Base-by-base conservation (phyloP, 768 basidiomycete genomes). In the Lentinula boryana region DNA sequence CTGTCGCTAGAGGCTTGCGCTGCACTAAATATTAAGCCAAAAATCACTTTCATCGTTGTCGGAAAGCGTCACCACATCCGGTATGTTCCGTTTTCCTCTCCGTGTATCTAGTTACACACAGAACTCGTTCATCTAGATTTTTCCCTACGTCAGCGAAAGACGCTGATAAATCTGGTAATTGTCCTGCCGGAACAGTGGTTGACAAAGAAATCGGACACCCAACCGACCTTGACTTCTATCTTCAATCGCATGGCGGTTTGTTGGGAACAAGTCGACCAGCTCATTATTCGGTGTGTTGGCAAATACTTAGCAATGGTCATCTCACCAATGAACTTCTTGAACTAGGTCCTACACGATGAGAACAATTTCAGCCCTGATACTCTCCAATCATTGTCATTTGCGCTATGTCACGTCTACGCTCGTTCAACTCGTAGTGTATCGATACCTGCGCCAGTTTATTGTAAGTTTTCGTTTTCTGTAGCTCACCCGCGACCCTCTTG, bases 371-470 rank as follows among this genome's bases (percentile, higher is more conserved):
- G 8, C 12, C 55, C 84, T 23, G 86, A 88, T 65, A 78, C 79
- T 31, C 67, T 90, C 7, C 88, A 90, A 58, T 80, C 81, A 0
- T 67, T 86, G 3, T 85, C 90, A 0, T 93, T 88, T 56, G 86
- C 89, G 0, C 71, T 87, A 0, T 86, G 84, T 64, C 85, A 87
- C 55, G 82, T 85, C 2, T 85, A 91, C 64, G 88, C 90, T 1
- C 82, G 90, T 2, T 84, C 89, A 9, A 91, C 89, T 3, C 84
- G 90, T 23, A 88, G 89, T 0, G 90, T 91, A 1, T 91, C 90
- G 0, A 91, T 91, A 54, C 90, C 90, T 0, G 90, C 89, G 0
- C 90, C 90, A 0, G 89, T 91, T 0, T 91, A 91, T 65, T 91
- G 89, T 91, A 65, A 69, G 87, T 57, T 44, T 31, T 27, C 27